Conservation (phyloP, 2,329 filamentous ascomycete species). For the Nigrospora sphaerica region DNA sequence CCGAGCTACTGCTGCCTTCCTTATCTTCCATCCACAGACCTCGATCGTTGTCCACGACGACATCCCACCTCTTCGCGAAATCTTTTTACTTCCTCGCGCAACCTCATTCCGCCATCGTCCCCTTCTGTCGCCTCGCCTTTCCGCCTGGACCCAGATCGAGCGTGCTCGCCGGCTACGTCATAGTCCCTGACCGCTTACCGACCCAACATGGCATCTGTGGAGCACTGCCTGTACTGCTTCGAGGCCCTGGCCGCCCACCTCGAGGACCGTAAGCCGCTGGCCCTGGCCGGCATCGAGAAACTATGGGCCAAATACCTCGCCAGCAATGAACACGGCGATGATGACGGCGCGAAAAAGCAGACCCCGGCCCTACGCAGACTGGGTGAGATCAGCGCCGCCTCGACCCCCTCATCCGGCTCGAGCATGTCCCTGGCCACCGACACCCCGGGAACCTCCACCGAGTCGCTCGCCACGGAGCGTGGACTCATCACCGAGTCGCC, state of each 20-base stretch:
- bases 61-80: not conserved
- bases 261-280: constrained; percentile 59
- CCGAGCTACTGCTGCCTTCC: too few relatives aligned
- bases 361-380: not conserved
- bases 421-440: constrained; percentile 28
- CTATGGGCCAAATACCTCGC: constrained; percentile 45
- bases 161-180: too few relatives aligned
- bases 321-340: constrained; percentile 14
- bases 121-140: not conserved
- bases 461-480: constrained; percentile 27
- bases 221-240: constrained; percentile 91
- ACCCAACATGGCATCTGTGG: constrained; percentile 66
- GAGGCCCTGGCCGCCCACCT: constrained; percentile 75
- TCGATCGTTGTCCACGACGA: not conserved
- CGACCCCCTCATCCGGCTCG: constrained; percentile 20
- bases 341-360: constrained; percentile 6
- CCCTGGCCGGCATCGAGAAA: constrained; percentile 61
- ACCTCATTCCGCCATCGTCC: not conserved
- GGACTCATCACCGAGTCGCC: constrained; percentile 49
- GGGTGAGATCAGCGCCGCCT: constrained; percentile 15
- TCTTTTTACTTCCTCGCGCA: not conserved
- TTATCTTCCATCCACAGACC: not conserved
- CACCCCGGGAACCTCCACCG: constrained; percentile 37
- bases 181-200: too few relatives aligned
- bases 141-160: too few relatives aligned